A percentile compares a stretch with the other conserved stretches of the same genome.
phyloP scores from a whole-genome alignment of 257 asterid species.

The Leptodermis oblonga region DNA sequence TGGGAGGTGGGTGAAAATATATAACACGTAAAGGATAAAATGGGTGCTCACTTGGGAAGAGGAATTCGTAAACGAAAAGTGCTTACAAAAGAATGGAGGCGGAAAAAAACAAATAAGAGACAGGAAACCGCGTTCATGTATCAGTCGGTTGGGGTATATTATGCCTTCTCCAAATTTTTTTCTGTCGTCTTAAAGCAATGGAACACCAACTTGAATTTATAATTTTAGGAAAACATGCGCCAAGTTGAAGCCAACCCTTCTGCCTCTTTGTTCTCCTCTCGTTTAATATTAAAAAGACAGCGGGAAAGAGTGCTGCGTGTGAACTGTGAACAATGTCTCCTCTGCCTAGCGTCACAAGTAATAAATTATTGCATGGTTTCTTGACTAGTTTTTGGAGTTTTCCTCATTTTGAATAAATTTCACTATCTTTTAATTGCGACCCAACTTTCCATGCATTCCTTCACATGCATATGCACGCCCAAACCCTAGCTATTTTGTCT shows the following conservation, averaged over 20 bases:
- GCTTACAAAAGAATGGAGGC: not conserved
- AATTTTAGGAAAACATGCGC: slow-evolving; percentile 8
- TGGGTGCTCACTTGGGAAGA: no score
- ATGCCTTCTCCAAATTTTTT: not conserved
- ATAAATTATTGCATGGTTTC: slow-evolving; percentile 21
- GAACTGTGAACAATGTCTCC: slow-evolving; percentile 31
- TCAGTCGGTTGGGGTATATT: slow-evolving; percentile 11
- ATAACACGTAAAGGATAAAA: no score
- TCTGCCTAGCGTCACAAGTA: slow-evolving; percentile 39
- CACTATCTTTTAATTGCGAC: no score
- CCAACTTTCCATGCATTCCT: slow-evolving; percentile 40
- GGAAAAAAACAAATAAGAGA: no score
- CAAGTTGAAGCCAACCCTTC: slow-evolving; percentile 43
- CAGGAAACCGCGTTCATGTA: not conserved
- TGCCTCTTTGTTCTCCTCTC: slow-evolving; percentile 23
- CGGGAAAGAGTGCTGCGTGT: slow-evolving; percentile 14
- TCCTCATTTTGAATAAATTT: no score
- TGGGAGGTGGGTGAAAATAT: no score
- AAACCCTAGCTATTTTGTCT: slow-evolving; percentile 21
- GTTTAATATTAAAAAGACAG: slow-evolving; percentile 24
- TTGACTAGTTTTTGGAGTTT: slow-evolving; percentile 26
- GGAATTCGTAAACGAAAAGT: not conserved
- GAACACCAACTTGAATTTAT: not conserved
- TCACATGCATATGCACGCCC: slow-evolving; percentile 31
- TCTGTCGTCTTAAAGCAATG: no score